These are phyloP conservation scores for Phalaenopsis hybrid DNA, from an alignment of 116 monocot species.

Conservation along the genomic window DNA sequence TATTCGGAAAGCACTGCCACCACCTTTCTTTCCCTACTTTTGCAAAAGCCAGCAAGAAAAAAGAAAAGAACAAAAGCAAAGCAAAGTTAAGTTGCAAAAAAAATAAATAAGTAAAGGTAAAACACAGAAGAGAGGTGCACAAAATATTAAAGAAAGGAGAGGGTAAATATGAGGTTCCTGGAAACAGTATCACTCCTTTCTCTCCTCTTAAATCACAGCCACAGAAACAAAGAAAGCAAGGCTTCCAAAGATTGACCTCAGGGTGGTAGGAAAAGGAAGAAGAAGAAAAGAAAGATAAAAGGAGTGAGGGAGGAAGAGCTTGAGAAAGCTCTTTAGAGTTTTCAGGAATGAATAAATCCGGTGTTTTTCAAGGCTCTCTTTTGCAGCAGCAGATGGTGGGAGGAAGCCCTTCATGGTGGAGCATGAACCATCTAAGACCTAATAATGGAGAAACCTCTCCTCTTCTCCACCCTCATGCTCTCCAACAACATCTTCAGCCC, in stretches of 20 bases:
- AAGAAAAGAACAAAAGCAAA: conserved; percentile 8
- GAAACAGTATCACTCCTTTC: conserved; percentile 12
- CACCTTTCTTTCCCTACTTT: conserved; percentile 50
- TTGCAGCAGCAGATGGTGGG: conserved; percentile 45
- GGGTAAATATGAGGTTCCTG: neutral
- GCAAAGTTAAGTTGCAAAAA: conserved; percentile 10
- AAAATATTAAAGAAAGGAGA: neutral
- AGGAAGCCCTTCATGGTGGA: conserved; percentile 13
- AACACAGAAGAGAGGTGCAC: neutral
- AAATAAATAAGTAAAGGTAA: conserved; percentile 12
- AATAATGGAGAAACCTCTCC: neutral
- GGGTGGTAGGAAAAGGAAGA: conserved; percentile 7
- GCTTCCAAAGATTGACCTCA: conserved; percentile 23
- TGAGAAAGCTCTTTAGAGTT: neutral
- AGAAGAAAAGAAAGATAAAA: conserved; percentile 2
- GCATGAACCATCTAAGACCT: conserved; percentile 35
- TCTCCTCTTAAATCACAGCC: conserved; percentile 33
- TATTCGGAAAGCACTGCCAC: conserved; percentile 40
- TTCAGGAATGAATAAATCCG: conserved; percentile 24
- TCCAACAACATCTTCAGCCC: neutral
- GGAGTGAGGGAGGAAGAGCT: neutral
- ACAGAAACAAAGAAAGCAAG: conserved; percentile 28
- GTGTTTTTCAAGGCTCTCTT: conserved; percentile 23
- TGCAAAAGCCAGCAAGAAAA: conserved; percentile 61
- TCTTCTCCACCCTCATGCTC: conserved; percentile 10